These are phyloP conservation scores for Phalaenopsis hybrid DNA, from an alignment of 116 monocot genomes.

Conservation along the genomic window DNA sequence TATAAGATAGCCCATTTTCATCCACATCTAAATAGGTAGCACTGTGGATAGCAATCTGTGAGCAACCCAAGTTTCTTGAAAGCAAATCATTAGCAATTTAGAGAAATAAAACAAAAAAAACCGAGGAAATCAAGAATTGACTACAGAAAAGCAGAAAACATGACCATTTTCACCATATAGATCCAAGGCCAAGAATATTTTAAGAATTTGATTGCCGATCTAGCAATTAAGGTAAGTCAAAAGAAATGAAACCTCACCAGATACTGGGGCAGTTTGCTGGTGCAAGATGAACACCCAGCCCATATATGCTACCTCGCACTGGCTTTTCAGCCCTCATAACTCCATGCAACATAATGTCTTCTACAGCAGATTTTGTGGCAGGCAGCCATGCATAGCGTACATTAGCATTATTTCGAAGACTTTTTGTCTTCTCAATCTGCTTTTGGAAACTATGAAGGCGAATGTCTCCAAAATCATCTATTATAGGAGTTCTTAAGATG, in stretches of 20 bases:
- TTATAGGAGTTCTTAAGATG: conserved; percentile 41
- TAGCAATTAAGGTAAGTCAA: conserved; percentile 1
- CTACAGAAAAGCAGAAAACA: neutral
- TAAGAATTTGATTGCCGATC: neutral
- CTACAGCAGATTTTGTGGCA: conserved; percentile 43
- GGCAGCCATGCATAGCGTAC: conserved; percentile 87
- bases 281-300: conserved; percentile 53
- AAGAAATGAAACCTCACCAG: conserved; percentile 36
- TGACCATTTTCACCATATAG: neutral
- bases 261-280: conserved; percentile 58
- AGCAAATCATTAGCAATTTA: conserved; percentile 8
- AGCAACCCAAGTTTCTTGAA: conserved; percentile 14
- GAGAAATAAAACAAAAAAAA: neutral
- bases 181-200: neutral
- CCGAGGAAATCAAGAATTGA: neutral
- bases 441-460: conserved; percentile 51
- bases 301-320: conserved; percentile 32
- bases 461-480: conserved; percentile 32
- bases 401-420: conserved; percentile 71
- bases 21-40: conserved; percentile 62
- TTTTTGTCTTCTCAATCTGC: conserved; percentile 46
- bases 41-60: conserved; percentile 46
- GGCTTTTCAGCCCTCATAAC: conserved; percentile 33
- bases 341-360: conserved; percentile 48
- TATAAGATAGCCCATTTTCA: conserved; percentile 60